phyloP scores from a whole-genome alignment of 257 asterid genomes.

The Solanum rostratum region DNA sequence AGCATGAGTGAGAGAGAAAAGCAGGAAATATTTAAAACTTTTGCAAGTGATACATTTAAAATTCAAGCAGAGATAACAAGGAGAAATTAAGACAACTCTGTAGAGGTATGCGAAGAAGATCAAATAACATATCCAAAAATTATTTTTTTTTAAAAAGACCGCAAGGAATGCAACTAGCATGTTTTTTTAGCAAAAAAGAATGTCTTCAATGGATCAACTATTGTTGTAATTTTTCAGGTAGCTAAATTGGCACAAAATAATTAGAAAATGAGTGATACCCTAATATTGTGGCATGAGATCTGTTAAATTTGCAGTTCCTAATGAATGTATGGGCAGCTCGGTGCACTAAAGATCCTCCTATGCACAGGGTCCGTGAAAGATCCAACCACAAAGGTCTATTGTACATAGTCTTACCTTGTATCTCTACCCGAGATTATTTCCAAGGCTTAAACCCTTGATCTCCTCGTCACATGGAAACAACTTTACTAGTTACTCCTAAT shows the following conservation, averaged over 20 bases:
- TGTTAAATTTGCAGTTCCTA: not conserved
- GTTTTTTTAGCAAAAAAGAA: not conserved
- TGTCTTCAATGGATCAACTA: not conserved
- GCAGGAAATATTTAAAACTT: not conserved
- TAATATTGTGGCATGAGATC: not conserved
- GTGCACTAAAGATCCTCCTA: too few species aligned
- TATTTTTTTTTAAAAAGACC: not conserved
- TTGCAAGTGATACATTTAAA: not conserved
- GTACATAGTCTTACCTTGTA: too few species aligned
- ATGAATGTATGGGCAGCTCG: not conserved
- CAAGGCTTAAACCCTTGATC: too few species aligned
- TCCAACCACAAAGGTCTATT: too few species aligned
- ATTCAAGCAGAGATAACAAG: not conserved
- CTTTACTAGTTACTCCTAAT: not conserved
- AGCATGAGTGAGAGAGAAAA: not conserved
- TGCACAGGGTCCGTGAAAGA: too few species aligned
- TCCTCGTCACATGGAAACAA: too few species aligned
- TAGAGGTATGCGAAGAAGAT: not conserved
- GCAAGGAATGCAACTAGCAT: not conserved
- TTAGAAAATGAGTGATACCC: not conserved
- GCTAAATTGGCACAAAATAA: not conserved
- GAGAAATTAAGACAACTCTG: not conserved
- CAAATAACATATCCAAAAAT: not conserved
- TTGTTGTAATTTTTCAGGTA: not conserved
- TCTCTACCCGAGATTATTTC: too few species aligned